Evolutionary conservation across 208 protist genomes (phyloP).

Genomic region (Leishmania martiniquensis): DNA sequence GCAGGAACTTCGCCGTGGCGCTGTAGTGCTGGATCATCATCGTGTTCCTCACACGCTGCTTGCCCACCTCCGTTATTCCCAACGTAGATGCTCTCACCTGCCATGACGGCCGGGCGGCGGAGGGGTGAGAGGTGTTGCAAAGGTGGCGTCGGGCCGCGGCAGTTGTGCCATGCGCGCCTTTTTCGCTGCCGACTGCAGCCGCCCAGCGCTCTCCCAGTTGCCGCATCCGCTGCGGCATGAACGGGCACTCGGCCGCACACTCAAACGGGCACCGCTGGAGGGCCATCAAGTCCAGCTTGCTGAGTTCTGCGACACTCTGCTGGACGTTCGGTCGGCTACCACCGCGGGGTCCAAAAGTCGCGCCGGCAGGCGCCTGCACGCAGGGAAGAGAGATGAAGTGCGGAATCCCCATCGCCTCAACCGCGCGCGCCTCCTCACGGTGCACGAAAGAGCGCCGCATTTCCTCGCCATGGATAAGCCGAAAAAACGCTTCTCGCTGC

Average conservation of each 20-base stretch:
- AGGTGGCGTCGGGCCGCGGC: neutral
- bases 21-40: slow-evolving; percentile 22
- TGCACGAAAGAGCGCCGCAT: slow-evolving; percentile 41
- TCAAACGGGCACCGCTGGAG: slow-evolving; percentile 38
- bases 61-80: slow-evolving; percentile 21
- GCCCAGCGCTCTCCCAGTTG: slow-evolving; percentile 21
- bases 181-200: neutral
- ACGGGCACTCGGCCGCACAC: slow-evolving; percentile 50
- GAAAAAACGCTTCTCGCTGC: slow-evolving; percentile 22
- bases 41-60: slow-evolving; percentile 24
- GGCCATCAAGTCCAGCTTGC: slow-evolving; percentile 49
- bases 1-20: slow-evolving; percentile 15
- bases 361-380: neutral
- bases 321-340: neutral
- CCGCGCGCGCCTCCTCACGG: slow-evolving; percentile 42
- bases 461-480: slow-evolving; percentile 37
- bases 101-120: neutral
- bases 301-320: neutral
- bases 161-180: neutral
- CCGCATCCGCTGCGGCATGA: slow-evolving; percentile 26
- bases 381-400: slow-evolving; percentile 26
- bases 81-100: neutral
- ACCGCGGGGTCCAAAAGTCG: neutral
- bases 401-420: slow-evolving; percentile 37
- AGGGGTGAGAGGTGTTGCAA: neutral